phyloP scores from a whole-genome alignment of 148 eudicot genomes.

The Selenicereus undatus region DNA sequence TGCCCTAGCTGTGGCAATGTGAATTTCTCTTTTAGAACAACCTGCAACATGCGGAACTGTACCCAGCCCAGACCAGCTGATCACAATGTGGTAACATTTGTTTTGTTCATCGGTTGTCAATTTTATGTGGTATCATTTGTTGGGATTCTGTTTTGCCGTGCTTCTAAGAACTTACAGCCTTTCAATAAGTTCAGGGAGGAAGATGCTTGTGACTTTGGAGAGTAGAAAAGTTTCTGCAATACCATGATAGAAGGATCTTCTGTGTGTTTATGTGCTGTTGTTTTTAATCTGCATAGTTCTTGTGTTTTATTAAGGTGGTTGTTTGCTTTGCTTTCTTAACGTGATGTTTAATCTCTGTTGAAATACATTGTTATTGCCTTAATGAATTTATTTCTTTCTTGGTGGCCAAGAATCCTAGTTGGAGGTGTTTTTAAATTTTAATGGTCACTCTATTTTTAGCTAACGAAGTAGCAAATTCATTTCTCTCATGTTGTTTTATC shows the following conservation, averaged over 20 bases:
- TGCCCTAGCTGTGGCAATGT: slow-evolving; percentile 99
- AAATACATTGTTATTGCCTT: neutral
- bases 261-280: neutral
- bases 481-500: neutral
- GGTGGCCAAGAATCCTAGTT: neutral
- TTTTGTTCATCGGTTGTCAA: neutral
- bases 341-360: neutral
- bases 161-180: neutral
- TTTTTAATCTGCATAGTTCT: neutral
- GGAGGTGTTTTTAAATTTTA: neutral
- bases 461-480: neutral
- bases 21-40: slow-evolving; percentile 92
- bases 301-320: neutral
- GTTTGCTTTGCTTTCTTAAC: neutral
- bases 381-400: neutral
- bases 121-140: neutral
- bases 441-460: neutral
- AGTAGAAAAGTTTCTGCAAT: neutral
- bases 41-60: slow-evolving; percentile 97
- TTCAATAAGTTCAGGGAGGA: neutral
- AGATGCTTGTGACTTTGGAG: neutral
- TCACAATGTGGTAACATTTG: slow-evolving; percentile 62
- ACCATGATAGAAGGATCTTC: neutral
- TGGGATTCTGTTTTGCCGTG: too few species aligned
- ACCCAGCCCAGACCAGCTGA: slow-evolving; percentile 97